These are phyloP conservation scores for Ormosia semicastrata DNA, from an alignment of 306 rosid genomes.

Conservation along the genomic window DNA sequence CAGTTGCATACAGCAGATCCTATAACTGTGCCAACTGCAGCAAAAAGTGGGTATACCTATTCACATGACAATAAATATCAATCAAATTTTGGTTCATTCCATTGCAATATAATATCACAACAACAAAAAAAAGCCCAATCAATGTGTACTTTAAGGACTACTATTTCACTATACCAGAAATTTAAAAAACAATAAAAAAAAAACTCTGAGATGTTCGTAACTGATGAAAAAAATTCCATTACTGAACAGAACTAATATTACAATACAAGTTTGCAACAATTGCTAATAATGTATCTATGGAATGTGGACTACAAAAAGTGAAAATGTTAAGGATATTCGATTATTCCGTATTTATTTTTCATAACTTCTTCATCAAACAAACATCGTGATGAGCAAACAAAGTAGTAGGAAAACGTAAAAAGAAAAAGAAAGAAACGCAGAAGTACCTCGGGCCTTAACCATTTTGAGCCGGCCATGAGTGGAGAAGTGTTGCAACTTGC, in stretches of 20 bases:
- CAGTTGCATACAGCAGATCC: conserved; percentile 67
- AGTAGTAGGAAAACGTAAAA: background rate
- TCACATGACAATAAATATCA: background rate
- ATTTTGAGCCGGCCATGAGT: conserved; percentile 40
- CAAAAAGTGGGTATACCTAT: conserved; percentile 81
- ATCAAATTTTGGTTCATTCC: background rate
- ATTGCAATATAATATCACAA: background rate
- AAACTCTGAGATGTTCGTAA: background rate
- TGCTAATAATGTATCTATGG: background rate
- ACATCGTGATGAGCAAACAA: background rate
- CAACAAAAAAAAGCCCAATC: background rate
- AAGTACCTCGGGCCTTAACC: conserved; percentile 83
- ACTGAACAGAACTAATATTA: background rate
- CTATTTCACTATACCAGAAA: background rate
- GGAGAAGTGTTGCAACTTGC: background rate
- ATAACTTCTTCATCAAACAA: background rate
- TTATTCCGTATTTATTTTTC: background rate
- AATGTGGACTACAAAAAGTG: background rate
- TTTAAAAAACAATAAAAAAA: background rate
- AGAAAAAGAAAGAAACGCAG: background rate
- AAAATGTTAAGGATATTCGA: background rate
- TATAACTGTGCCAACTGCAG: conserved; percentile 66
- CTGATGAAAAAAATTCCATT: background rate
- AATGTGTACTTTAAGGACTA: background rate
- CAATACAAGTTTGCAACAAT: background rate